A percentile compares a stretch with the other conserved stretches of the same genome.
phyloP scores from a whole-genome alignment of 768 basidiomycete species.

The Mycena polygramma region DNA sequence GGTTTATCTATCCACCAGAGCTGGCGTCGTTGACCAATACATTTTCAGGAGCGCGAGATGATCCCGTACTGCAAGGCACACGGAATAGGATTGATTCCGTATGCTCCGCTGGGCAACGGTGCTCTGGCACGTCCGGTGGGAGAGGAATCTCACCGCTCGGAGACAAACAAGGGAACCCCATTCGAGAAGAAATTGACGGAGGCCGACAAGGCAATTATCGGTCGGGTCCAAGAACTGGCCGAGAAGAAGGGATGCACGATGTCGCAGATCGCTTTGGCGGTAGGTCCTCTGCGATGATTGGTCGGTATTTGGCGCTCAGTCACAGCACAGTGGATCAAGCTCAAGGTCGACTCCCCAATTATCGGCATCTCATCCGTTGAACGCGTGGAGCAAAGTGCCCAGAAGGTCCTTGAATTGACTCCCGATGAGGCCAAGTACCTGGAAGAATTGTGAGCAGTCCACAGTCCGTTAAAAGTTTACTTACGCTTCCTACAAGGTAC shows the following conservation, averaged over 20 bases:
- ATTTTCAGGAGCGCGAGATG: slow-evolving; percentile 60
- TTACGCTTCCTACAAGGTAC: too few species aligned
- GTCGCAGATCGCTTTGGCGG: slow-evolving; percentile 60
- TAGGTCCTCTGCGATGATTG: slow-evolving; percentile 9
- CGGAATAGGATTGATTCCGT: slow-evolving; percentile 68
- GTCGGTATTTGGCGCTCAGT: too few species aligned
- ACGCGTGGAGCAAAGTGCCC: slow-evolving; percentile 38
- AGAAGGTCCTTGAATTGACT: slow-evolving; percentile 47
- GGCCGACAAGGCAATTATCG: slow-evolving; percentile 49
- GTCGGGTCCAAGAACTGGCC: slow-evolving; percentile 57
- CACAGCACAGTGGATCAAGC: slow-evolving; percentile 48
- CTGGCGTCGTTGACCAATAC: neutral
- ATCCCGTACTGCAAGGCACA: slow-evolving; percentile 58
- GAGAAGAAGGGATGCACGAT: slow-evolving; percentile 56
- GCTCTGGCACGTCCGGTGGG: slow-evolving; percentile 54
- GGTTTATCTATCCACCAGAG: too few species aligned
- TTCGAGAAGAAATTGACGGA: slow-evolving; percentile 41
- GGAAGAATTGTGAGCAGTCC: slow-evolving; percentile 50
- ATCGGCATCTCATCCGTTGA: slow-evolving; percentile 42
- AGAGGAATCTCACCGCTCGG: slow-evolving; percentile 37
- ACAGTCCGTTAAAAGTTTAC: too few species aligned
- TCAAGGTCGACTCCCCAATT: slow-evolving; percentile 52
- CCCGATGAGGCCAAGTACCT: slow-evolving; percentile 59
- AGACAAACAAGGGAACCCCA: slow-evolving; percentile 37
- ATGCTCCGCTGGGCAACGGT: slow-evolving; percentile 58